A percentile compares a stretch with the other conserved stretches of the same genome.
phyloP scores from a whole-genome alignment of 2,329 filamentous ascomycete species.

The Ophiostoma sp. region DNA sequence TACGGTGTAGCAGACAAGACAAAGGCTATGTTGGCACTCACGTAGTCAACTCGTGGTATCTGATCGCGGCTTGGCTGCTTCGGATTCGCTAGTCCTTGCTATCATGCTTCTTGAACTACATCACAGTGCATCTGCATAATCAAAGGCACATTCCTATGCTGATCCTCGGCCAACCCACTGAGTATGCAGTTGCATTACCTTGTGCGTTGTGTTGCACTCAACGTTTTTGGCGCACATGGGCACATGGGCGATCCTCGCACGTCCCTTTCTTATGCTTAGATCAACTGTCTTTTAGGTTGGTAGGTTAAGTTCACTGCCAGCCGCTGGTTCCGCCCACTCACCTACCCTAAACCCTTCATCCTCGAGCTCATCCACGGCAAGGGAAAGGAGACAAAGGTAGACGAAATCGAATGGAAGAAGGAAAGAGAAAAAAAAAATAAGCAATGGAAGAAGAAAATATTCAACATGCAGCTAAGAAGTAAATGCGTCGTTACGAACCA shows the following conservation, averaged over 20 bases:
- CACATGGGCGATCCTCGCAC: constrained; percentile 19
- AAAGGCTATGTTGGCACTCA: background rate
- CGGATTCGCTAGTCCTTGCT: background rate
- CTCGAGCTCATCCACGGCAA: too few species aligned
- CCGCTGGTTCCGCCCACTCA: background rate
- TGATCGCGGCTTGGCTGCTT: constrained; percentile 3
- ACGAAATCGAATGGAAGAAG: background rate
- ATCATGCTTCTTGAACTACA: background rate
- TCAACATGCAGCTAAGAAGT: background rate
- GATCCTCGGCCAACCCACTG: too few species aligned
- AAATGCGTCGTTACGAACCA: background rate
- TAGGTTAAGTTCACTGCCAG: background rate
- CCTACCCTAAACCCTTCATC: too few species aligned
- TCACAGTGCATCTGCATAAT: background rate
- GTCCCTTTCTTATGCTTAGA: constrained; percentile 12
- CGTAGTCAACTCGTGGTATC: background rate
- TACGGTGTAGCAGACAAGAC: background rate
- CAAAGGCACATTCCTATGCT: background rate
- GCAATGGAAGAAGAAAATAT: background rate
- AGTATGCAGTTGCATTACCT: background rate
- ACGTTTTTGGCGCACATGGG: constrained; percentile 11
- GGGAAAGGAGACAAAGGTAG: background rate
- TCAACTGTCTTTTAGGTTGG: background rate
- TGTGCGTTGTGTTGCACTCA: background rate
- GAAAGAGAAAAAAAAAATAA: background rate